Evolutionary conservation across 805 yeast genomes (phyloP).

Genomic region (Ogataea ramenticola): DNA sequence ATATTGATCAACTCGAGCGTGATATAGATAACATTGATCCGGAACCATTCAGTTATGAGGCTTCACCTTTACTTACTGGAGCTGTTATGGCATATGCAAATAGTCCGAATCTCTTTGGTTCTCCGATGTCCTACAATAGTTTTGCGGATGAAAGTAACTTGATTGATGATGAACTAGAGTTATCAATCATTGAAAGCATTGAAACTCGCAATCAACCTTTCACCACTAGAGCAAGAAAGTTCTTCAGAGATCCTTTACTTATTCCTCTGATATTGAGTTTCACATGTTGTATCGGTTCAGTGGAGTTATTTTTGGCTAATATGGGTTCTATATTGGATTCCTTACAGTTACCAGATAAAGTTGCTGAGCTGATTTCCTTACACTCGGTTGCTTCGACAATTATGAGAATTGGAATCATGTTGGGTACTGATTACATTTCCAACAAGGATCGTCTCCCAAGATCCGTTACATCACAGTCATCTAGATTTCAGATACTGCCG

Average conservation of each 20-base stretch:
- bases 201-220: conserved; percentile 7
- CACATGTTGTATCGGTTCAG: conserved; percentile 68
- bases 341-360: conserved; percentile 32
- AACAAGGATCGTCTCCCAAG: conserved; percentile 17
- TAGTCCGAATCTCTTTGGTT: conserved; percentile 11
- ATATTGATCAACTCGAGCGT: conserved; percentile 16
- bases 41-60: conserved; percentile 23
- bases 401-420: conserved; percentile 62
- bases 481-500: conserved; percentile 7
- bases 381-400: conserved; percentile 64
- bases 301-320: conserved; percentile 81
- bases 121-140: conserved; percentile 10
- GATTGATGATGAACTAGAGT: conserved; percentile 1
- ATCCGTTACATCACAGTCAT: conserved; percentile 19
- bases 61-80: conserved; percentile 26
- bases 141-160: not conserved
- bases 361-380: conserved; percentile 40
- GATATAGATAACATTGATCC: conserved; percentile 16
- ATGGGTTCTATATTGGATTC: conserved; percentile 50
- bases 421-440: conserved; percentile 55
- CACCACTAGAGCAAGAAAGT: conserved; percentile 8
- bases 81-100: conserved; percentile 16
- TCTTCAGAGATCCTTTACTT: conserved; percentile 48
- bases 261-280: conserved; percentile 60
- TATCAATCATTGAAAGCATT: conserved; percentile 3